Evolutionary conservation across 768 basidiomycete species (phyloP).

Genomic region (Pleurotus sapidus): DNA sequence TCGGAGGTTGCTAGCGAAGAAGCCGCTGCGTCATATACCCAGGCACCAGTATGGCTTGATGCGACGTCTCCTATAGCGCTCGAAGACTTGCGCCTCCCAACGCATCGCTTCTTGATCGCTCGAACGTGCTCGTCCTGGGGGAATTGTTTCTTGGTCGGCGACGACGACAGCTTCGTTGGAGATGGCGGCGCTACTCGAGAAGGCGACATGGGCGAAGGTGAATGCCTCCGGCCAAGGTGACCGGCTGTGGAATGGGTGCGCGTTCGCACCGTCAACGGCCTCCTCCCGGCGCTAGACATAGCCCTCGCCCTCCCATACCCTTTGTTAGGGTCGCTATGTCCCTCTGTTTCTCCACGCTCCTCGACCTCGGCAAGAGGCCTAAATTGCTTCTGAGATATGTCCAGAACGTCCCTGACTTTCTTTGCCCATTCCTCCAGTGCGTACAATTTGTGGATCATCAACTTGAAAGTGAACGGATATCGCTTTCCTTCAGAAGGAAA

Average conservation of each 20-base stretch:
- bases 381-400: constrained; percentile 52
- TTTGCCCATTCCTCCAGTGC: constrained; percentile 55
- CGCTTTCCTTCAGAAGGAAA: constrained; percentile 41
- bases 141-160: constrained; percentile 10
- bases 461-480: constrained; percentile 62
- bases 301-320: constrained; percentile 15
- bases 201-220: not conserved
- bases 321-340: constrained; percentile 13
- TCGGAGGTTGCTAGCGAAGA: constrained; percentile 35
- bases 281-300: constrained; percentile 24
- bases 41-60: constrained; percentile 29
- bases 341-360: constrained; percentile 7
- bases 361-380: constrained; percentile 46
- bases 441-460: constrained; percentile 68
- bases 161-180: not conserved
- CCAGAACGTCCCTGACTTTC: constrained; percentile 51
- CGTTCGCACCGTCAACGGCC: constrained; percentile 20
- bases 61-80: constrained; percentile 7
- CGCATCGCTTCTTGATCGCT: constrained; percentile 54
- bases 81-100: constrained; percentile 47
- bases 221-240: constrained; percentile 13
- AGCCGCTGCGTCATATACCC: constrained; percentile 52
- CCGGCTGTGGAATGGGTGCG: constrained; percentile 31
- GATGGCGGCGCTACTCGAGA: not conserved
- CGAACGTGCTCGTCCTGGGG: constrained; percentile 22